Base-by-base conservation (phyloP, 2,329 filamentous ascomycete species). In the Neocucurbitaria cava region DNA sequence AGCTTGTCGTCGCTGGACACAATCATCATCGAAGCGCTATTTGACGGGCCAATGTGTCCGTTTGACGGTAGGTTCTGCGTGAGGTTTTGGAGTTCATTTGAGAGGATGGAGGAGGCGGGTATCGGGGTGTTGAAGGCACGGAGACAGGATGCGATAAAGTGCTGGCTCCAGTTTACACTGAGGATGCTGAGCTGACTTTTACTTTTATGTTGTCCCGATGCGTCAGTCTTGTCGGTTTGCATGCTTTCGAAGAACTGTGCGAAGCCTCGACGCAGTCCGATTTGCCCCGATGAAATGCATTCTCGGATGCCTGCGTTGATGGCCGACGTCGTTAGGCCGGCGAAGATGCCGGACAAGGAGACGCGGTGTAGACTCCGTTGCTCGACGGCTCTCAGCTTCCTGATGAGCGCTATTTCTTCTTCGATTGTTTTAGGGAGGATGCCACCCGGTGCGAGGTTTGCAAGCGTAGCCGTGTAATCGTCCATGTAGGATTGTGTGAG, bases 131-230 rank as follows among this genome's bases (percentile, higher is more conserved):
- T 33, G 5, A 60, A 49, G 15, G 65, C 49, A 10, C 41, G 36
- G 5, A 75, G 54, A 41, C 69, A 73, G 2, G 57, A 54, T 1
- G 64, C 57, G 45, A 82, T 81, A 51, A 80, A 80, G 1, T 62
- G 63, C 17, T 66, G 68, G 53, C 78, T 80, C 80, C 80, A 82
- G 51, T 82, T 82, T 2, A 81, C 79, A 47, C 78, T 81, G 5
- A 81, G 43, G 17, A 82, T 74, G 23, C 64, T 61, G 31, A 78
- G n/a, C n/a, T n/a, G n/a, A n/a, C n/a, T 24, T 3, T 5, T 1
- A 23, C 21, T 24, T 20, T 6, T 24, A 10, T 1, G 15, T 3
- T 40, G 36, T 18, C 18, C 11, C n/a, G 18, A 1, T 15, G 9
- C 36, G 23, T 66, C 56, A 6, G 44, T 10, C 17, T 39, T 17